These are phyloP conservation scores for Phytophthora podocarpi DNA, from an alignment of 352 stramenopile species.

Conservation along the genomic window DNA sequence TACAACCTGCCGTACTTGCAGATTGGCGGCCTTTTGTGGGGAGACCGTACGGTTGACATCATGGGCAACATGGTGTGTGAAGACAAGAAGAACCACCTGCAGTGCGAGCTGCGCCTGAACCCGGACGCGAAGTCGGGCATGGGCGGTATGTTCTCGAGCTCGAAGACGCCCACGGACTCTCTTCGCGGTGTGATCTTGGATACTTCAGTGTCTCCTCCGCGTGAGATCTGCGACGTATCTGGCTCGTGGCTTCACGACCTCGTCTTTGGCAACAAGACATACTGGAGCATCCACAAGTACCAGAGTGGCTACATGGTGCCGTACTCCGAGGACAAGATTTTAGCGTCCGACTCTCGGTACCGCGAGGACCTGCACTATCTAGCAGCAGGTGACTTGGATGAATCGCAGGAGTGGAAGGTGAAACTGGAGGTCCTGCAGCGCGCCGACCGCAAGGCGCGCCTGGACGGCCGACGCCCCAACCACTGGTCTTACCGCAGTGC, in stretches of 20 bases:
- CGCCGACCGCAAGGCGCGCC: conserved; percentile 75
- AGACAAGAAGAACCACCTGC: conserved; percentile 73
- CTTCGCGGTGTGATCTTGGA: conserved; percentile 74
- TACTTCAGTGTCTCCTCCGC: conserved; percentile 47
- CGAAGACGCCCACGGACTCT: conserved; percentile 79
- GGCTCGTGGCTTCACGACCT: conserved; percentile 85
- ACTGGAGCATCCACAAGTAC: conserved; percentile 73
- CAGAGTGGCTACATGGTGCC: conserved; percentile 68
- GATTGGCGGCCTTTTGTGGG: conserved; percentile 80
- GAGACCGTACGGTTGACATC: conserved; percentile 83
- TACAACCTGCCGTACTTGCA: conserved; percentile 80
- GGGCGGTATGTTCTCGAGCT: conserved; percentile 81
- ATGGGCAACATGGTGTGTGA: conserved; percentile 74
- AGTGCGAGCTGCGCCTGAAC: conserved; percentile 81
- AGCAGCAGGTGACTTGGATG: conserved; percentile 67
- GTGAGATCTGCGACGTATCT: conserved; percentile 72
- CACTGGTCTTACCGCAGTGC: conserved; percentile 69
- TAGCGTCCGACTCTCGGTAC: conserved; percentile 73
- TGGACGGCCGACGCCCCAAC: conserved; percentile 74
- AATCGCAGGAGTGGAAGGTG: conserved; percentile 88
- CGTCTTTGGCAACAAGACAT: conserved; percentile 65
- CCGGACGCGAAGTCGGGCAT: conserved; percentile 88
- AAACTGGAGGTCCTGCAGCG: conserved; percentile 81
- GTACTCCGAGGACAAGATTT: conserved; percentile 59
- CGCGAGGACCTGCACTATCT: conserved; percentile 79